phyloP scores from a whole-genome alignment of 179 eudicot genomes.

The Vitellaria paradoxa region DNA sequence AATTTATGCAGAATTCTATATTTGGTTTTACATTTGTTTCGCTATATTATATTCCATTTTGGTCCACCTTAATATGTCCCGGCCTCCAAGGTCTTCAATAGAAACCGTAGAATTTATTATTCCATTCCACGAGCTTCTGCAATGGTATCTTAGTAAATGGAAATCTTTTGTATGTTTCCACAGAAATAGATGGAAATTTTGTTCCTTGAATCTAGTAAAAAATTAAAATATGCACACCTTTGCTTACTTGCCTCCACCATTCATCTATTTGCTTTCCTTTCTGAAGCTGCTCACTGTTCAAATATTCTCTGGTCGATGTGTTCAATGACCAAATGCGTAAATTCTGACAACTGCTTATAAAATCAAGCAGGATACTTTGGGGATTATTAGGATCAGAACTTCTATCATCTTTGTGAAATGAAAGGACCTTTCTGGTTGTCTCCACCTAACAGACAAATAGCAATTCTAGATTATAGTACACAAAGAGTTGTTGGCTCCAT shows the following conservation, averaged over 20 bases:
- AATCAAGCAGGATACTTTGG: conserved; percentile 83
- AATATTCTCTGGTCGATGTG: conserved; percentile 63
- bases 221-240: conserved; percentile 45
- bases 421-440: conserved; percentile 73
- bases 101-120: too few species aligned
- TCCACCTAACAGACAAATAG: conserved; percentile 53
- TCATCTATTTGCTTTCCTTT: conserved; percentile 99
- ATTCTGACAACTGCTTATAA: conserved; percentile 90
- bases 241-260: conserved; percentile 96
- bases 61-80: too few species aligned
- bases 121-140: too few species aligned
- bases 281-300: conserved; percentile 87
- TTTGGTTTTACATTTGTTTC: too few species aligned
- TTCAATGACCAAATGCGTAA: conserved; percentile 89
- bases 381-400: conserved; percentile 75
- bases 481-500: background rate
- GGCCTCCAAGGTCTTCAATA: too few species aligned
- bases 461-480: background rate
- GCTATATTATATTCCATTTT: too few species aligned
- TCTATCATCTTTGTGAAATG: conserved; percentile 87
- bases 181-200: too few species aligned
- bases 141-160: too few species aligned
- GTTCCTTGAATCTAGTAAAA: background rate
- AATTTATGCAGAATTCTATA: too few species aligned
- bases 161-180: too few species aligned